Conservation (phyloP, 257 asterid genomes). For the Scutellaria minor region DNA sequence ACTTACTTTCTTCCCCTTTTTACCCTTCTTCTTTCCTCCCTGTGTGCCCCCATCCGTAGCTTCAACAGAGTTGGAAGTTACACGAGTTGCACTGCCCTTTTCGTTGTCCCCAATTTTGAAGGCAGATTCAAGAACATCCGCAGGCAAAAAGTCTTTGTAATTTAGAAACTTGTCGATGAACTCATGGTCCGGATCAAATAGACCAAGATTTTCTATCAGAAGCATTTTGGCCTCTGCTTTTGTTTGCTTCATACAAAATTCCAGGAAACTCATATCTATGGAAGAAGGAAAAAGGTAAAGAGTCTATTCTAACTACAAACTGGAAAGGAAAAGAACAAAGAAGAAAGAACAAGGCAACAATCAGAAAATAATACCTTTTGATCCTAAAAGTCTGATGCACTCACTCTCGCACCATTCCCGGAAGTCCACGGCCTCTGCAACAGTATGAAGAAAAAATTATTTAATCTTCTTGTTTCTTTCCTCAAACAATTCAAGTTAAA, state of each 20-base stretch:
- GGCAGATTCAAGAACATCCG: slow-evolving; percentile 80
- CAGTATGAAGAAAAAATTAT: slow-evolving; percentile 8
- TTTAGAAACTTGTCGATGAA: slow-evolving; percentile 88
- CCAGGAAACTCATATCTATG: slow-evolving; percentile 85
- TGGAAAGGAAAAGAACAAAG: background rate
- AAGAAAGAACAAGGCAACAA: background rate
- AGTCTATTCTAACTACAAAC: no score
- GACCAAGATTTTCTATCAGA: slow-evolving; percentile 79
- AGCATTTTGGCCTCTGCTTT: slow-evolving; percentile 86
- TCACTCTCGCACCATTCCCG: slow-evolving; percentile 97
- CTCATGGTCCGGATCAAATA: slow-evolving; percentile 76
- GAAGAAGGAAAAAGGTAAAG: background rate
- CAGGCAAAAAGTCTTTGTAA: slow-evolving; percentile 80
- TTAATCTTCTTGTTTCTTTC: background rate
- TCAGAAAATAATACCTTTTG: slow-evolving; percentile 64
- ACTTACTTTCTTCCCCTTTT: slow-evolving; percentile 86
- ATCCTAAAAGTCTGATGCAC: slow-evolving; percentile 78
- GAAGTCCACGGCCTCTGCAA: slow-evolving; percentile 90
- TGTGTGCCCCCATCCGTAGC: slow-evolving; percentile 50
- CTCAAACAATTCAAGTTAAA: background rate
- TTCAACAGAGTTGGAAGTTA: slow-evolving; percentile 46
- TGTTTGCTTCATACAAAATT: slow-evolving; percentile 79
- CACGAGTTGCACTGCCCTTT: slow-evolving; percentile 43
- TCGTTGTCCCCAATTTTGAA: slow-evolving; percentile 55
- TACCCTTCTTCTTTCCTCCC: slow-evolving; percentile 78